These are phyloP conservation scores for Pseudogymnoascus sp. DNA, from an alignment of 2,329 filamentous ascomycete species.

Conservation along the genomic window DNA sequence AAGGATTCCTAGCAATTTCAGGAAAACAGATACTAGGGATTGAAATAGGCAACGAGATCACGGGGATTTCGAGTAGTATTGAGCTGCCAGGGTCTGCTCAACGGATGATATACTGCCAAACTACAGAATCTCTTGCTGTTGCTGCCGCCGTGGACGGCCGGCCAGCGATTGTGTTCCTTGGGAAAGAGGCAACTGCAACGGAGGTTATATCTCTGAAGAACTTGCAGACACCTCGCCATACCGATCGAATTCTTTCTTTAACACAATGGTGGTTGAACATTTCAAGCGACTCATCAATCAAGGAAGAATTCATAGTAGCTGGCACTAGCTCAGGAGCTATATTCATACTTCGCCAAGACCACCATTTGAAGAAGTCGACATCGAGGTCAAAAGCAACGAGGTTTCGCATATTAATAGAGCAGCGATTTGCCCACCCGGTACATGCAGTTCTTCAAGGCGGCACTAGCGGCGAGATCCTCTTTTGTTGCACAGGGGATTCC, in stretches of 20 bases:
- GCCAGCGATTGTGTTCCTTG: slow-evolving; percentile 47
- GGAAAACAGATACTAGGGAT: background rate
- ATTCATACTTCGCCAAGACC: slow-evolving; percentile 3
- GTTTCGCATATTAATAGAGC: background rate
- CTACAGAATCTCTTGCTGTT: slow-evolving; percentile 45
- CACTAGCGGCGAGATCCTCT: slow-evolving; percentile 28
- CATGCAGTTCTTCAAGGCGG: background rate
- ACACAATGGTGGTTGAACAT: slow-evolving; percentile 3
- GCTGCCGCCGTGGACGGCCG: slow-evolving; percentile 36
- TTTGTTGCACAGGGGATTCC: slow-evolving; percentile 44
- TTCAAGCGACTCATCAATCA: background rate
- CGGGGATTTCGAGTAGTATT: background rate
- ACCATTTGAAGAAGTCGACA: background rate
- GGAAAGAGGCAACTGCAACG: background rate
- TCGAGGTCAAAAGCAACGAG: background rate
- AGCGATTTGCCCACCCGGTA: background rate
- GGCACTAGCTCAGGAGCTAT: background rate
- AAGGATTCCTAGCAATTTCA: background rate
- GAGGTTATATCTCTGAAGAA: background rate
- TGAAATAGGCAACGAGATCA: slow-evolving; percentile 1
- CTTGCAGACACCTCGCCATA: background rate
- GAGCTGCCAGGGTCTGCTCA: slow-evolving; percentile 1
- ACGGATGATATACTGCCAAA: slow-evolving; percentile 45
- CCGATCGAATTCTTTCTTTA: background rate
- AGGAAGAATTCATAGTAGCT: background rate